Base-by-base conservation (phyloP, 371 early-diverging fungal genomes). In the Circinella minor region DNA sequence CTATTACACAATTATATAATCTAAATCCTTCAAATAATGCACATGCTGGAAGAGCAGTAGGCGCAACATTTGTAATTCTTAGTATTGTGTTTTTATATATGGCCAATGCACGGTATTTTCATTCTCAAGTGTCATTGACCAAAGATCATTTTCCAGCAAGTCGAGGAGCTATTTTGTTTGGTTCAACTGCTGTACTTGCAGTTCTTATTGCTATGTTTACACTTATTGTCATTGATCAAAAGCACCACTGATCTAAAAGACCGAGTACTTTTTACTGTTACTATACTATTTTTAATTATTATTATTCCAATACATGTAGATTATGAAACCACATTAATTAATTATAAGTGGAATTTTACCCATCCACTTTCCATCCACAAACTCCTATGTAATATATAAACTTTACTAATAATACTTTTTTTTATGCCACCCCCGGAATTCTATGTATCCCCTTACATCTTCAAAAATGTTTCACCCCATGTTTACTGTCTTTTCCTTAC, bases 1-100 rank as follows among this genome's bases (percentile, higher is more conserved):
- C 92, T 36, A 86, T 92, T 63, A 89, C 91, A 14, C 94, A 93
- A 70, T 82, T 93, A 27, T 92, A 91, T 69, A 86, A 89, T 39
- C 73, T 89, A 9, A 73, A 20, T 61, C 69, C 47, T 67, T 65
- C 54, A 69, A 49, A 54, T 47, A 39, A 55, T 63, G 13, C 63
- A 1, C 68, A 74, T 55, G 67, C 71, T 3, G 89, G 84, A 1
- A 79, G 85, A 57, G 69, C 85, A 5, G 63, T 89, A 11, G 91
- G 91, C 36, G 81, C 80, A 13, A 73, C 84, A 0, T 94, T 93
- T 77, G 88, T 92, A 18, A 72, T 82, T 0, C 80, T 92, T 47
- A 91, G 91, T 27, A 86, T 92, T 37, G 17, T 87, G 9, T 91
- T 93, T 72, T 75, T 93, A 7, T 81, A 87, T 65, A 76, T 92